A percentile compares a stretch with the other conserved stretches of the same genome.
Conservation (phyloP, 202 grass and related monocot species). For the Eragrostis tef region DNA sequence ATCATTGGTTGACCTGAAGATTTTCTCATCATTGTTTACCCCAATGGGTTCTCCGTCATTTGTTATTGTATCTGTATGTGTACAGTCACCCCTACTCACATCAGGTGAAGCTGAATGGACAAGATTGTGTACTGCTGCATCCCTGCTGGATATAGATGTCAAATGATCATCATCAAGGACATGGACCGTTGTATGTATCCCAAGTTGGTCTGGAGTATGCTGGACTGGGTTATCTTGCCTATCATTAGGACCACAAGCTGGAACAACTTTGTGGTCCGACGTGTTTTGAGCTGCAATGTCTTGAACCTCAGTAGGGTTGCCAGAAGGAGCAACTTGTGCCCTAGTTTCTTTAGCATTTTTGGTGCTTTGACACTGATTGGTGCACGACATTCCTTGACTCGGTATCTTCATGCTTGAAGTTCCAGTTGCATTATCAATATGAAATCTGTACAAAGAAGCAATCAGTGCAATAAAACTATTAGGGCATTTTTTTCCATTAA, state of each 20-base stretch:
- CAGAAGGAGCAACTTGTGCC: slow-evolving; percentile 43
- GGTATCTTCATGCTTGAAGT: slow-evolving; percentile 49
- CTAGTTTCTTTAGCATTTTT: slow-evolving; percentile 32
- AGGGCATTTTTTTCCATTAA: slow-evolving; percentile 1
- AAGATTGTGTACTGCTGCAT: slow-evolving; percentile 43
- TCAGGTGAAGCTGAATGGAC: slow-evolving; percentile 46
- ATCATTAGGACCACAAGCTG: slow-evolving; percentile 40
- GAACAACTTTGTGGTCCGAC: slow-evolving; percentile 30
- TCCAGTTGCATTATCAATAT: slow-evolving; percentile 56
- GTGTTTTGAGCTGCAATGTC: slow-evolving; percentile 37
- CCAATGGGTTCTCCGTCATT: slow-evolving; percentile 41
- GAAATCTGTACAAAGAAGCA: slow-evolving; percentile 63
- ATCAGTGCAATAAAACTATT: slow-evolving; percentile 29
- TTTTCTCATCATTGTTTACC: slow-evolving; percentile 31
- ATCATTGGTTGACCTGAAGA: slow-evolving; percentile 11
- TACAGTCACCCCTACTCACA: slow-evolving; percentile 30
- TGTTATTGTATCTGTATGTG: slow-evolving; percentile 13
- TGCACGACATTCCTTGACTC: slow-evolving; percentile 39
- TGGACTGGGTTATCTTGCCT: slow-evolving; percentile 44
- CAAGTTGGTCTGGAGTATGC: slow-evolving; percentile 44
- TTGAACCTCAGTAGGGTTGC: slow-evolving; percentile 33
- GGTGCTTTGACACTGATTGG: slow-evolving; percentile 40
- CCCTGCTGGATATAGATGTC: slow-evolving; percentile 49
- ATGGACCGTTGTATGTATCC: slow-evolving; percentile 32
- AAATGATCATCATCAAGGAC: slow-evolving; percentile 43